phyloP scores from a whole-genome alignment of 2,329 filamentous ascomycete species.

The Thielaviopsis euricoi region DNA sequence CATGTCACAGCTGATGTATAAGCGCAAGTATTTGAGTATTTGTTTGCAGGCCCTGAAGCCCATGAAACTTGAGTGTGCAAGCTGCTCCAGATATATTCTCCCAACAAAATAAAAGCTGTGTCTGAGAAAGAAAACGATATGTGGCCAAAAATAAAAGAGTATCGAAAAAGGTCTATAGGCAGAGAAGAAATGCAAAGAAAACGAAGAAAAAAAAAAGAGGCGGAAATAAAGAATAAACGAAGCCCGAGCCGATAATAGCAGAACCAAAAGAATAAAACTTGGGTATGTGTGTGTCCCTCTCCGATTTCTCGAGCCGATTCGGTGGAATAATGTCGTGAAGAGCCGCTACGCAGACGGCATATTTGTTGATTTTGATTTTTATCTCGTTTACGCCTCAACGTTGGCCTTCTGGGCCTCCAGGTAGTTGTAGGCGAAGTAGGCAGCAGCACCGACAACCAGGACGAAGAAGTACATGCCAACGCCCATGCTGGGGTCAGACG shows the following conservation, averaged over 20 bases:
- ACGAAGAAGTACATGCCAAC: conserved; percentile 69
- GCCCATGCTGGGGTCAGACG: conserved; percentile 43
- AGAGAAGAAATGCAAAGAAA: neutral
- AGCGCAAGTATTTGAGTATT: neutral
- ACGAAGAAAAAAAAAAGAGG: neutral
- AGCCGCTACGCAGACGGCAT: neutral
- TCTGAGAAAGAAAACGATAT: neutral
- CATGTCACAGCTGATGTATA: neutral
- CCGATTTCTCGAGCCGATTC: neutral
- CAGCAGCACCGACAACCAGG: conserved; percentile 57
- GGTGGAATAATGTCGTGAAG: neutral
- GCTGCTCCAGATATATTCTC: neutral
- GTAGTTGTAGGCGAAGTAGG: conserved; percentile 77
- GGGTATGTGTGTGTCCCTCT: neutral
- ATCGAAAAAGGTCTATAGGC: neutral
- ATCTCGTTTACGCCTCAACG: conserved; percentile 19
- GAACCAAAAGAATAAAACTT: neutral
- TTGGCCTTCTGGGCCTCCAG: conserved; percentile 36
- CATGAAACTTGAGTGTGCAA: neutral
- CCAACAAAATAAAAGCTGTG: neutral
- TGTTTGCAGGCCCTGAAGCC: neutral
- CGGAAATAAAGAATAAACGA: neutral
- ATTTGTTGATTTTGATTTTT: neutral
- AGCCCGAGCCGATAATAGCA: neutral
- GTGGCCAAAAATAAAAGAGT: neutral